phyloP scores from a whole-genome alignment of 176 grass and related monocot genomes.

The Avena insularis region DNA sequence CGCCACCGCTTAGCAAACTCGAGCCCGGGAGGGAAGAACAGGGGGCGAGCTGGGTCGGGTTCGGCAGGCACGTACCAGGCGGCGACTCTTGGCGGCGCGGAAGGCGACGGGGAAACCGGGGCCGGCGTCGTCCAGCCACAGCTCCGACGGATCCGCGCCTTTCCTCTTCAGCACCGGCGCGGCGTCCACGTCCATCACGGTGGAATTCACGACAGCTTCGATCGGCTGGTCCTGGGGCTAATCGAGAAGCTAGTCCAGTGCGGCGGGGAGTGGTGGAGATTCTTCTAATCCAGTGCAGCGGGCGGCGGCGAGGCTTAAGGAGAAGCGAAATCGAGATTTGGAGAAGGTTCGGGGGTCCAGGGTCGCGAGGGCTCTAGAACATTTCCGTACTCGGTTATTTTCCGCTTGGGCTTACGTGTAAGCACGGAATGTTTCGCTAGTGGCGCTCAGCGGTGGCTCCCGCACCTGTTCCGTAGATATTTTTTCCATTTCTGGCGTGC shows the following conservation, averaged over 20 bases:
- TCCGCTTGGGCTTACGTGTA: neutral
- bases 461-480: neutral
- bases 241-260: neutral
- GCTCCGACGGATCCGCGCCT: slow-evolving; percentile 8
- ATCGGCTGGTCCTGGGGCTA: neutral
- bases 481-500: neutral
- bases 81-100: slow-evolving; percentile 40
- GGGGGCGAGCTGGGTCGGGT: neutral
- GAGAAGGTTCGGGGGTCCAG: slow-evolving; percentile 24
- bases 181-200: slow-evolving; percentile 4
- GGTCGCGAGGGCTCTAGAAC: slow-evolving; percentile 33
- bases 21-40: no score
- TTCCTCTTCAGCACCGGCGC: slow-evolving; percentile 39
- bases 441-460: neutral
- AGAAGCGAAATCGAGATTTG: neutral
- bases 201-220: neutral
- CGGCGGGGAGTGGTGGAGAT: neutral
- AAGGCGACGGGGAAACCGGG: neutral
- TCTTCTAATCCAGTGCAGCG: neutral
- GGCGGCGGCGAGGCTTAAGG: neutral
- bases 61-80: slow-evolving; percentile 4
- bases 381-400: neutral
- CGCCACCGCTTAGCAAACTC: neutral
- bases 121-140: slow-evolving; percentile 12
- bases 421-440: neutral